Evolutionary conservation across 1,284 basidiomycete species (phyloP).

Genomic region (Ganoderma lucidum): DNA sequence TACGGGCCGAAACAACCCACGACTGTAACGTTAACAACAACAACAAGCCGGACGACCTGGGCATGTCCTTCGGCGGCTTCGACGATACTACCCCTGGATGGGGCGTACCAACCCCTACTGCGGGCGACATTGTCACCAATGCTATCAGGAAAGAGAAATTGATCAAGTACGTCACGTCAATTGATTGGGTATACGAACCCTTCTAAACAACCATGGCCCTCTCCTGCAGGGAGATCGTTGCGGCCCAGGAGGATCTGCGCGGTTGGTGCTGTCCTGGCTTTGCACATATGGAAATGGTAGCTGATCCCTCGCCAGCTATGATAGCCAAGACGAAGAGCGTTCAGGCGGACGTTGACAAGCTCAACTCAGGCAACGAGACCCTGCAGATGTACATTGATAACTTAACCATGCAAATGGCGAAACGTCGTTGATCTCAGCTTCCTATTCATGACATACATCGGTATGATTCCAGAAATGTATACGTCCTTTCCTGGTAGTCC

Average conservation of each 20-base stretch:
- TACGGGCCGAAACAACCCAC: background rate
- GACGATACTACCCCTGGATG: slow-evolving; percentile 67
- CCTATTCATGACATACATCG: background rate
- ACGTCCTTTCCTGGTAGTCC: background rate
- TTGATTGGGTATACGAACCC: background rate
- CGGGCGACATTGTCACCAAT: slow-evolving; percentile 73
- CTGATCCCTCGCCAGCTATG: slow-evolving; percentile 57
- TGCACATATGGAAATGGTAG: no score
- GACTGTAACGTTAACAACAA: background rate
- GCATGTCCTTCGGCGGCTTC: slow-evolving; percentile 50
- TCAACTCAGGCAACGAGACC: slow-evolving; percentile 80
- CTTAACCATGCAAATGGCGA: slow-evolving; percentile 84
- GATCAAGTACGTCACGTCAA: slow-evolving; percentile 55
- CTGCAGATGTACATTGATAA: slow-evolving; percentile 92
- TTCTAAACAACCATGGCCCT: background rate
- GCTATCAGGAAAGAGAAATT: slow-evolving; percentile 75
- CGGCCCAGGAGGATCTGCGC: slow-evolving; percentile 77
- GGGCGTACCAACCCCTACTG: slow-evolving; percentile 55
- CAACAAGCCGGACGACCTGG: slow-evolving; percentile 7
- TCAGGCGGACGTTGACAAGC: slow-evolving; percentile 79
- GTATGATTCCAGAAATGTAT: background rate
- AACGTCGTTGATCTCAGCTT: slow-evolving; percentile 60
- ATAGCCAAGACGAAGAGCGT: slow-evolving; percentile 71
- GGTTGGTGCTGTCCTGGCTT: slow-evolving; percentile 51
- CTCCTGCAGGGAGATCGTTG: slow-evolving; percentile 66